Base-by-base conservation (phyloP, 2,329 filamentous ascomycete species). In the Zymoseptoria crescenta region DNA sequence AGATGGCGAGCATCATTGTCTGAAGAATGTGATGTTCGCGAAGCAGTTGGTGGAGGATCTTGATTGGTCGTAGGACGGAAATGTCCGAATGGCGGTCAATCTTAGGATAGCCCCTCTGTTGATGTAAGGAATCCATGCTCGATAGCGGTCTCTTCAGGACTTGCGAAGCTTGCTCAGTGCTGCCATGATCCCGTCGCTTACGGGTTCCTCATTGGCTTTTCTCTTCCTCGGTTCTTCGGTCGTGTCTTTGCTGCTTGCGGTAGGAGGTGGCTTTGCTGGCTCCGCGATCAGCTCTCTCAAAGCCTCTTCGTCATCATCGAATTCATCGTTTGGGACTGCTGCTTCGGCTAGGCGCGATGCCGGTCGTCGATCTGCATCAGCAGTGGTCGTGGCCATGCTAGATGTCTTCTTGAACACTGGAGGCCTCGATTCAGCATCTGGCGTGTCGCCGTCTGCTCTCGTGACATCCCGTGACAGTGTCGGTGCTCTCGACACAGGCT, bases 181-280 rank as follows among this genome's bases (percentile, higher is more conserved):
- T 29, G 81, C 81, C 74, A 80, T 78, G 55, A 86, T 79, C 8
- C 83, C 83, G 54, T 84, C 81, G 64, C 77, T 81, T 61, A 84
- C 67, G n/a, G 75, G 73, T 54, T 79, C 76, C 13, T 78, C 73
- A 52, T 68, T 68, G 27, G 68, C 67, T 62, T 76, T 75, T 35
- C 73, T 68, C 65, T 75, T 75, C 55, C 65, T 67, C 19, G 65
- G 52, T 13, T 49, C 48, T 54, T 59, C 56, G 20, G 58, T 21
- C n/a, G 55, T 20, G 19, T 45, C 35, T n/a, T 54, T 30, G 13
- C 56, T 54, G 5, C 20, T 35, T 28, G 49, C 20, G 24, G 51
- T 13, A 21, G 28, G 51, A 8, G 27, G 45, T 48, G n/a, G 56
- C 41, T 53, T 58, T 29, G 20, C 52, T 52, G 66, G 58, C 5